Conservation (phyloP, 139 green algal species). For the Tetradesmus obliquus region DNA sequence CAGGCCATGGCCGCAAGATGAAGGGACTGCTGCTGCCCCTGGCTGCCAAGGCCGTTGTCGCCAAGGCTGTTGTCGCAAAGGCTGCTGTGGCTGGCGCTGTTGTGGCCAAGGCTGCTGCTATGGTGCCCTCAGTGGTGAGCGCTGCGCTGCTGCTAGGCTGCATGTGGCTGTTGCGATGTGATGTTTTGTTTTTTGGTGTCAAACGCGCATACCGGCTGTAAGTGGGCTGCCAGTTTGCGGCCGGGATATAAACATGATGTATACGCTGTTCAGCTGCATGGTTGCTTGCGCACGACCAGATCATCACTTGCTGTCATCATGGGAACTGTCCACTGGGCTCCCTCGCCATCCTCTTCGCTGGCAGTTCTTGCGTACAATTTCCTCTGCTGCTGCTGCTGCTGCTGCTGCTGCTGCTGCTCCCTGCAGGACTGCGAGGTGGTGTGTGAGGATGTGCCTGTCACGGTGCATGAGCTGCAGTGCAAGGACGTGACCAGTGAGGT, state of each 20-base stretch:
- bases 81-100: background rate
- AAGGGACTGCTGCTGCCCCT: background rate
- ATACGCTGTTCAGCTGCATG: too few relatives aligned
- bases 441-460: background rate
- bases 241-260: too few relatives aligned
- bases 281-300: too few relatives aligned
- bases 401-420: background rate
- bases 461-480: background rate
- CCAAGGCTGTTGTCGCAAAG: conserved; percentile 13
- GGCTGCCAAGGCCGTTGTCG: conserved; percentile 5
- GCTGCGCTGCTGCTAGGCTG: background rate
- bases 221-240: too few relatives aligned
- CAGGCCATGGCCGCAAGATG: conserved; percentile 4
- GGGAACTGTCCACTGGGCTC: background rate
- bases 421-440: conserved; percentile 12
- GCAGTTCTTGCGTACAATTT: background rate
- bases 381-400: background rate
- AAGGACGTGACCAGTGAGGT: conserved; percentile 22
- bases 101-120: background rate
- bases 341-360: background rate
- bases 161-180: background rate
- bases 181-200: too few relatives aligned
- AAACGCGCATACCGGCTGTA: too few relatives aligned
- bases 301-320: background rate
- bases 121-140: background rate